Base-by-base conservation (phyloP, 768 basidiomycete species). In the Scleroderma bovista region DNA sequence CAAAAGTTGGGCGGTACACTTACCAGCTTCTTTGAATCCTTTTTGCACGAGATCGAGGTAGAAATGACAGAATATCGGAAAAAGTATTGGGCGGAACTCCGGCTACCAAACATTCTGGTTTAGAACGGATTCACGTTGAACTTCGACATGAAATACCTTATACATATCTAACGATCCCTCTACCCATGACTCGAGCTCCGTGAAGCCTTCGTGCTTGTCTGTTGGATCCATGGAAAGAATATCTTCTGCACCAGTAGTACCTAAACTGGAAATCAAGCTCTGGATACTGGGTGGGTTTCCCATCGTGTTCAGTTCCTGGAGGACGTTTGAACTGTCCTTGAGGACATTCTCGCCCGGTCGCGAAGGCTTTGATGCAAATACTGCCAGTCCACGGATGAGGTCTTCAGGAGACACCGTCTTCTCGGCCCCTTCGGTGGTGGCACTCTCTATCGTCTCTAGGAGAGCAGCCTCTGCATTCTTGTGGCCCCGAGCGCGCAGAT, bases 41-140 rank as follows among this genome's bases (percentile, higher is more conserved):
- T 85, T 83, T 58, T 93, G 86, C 42, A 98, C 83, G 44, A 99
- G 78, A 65, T 97, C 95, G 26, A 99, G 75, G 66, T 95, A 97
- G 64, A 97, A 97, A 68, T 99, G 93, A 44, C 89, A 92, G 64
- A 97, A 98, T 54, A 99, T 88, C 3, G 96, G 96, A 62, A 93
- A 96, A 15, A 96, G 70, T 32, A 99, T 86, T 40, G 91, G 93
- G 40, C 88, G 78, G 59, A 99, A 88, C 68, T 99, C 94, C 48
- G 92, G 91, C 88, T 98, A 47, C 8, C 17, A 7, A 46, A 26
- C 64, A 47, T n/a, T n/a, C n/a, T n/a, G n/a, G n/a, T 31, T 65
- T n/a, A 63, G 44, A 47, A 34, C n/a, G 38, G 47, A 22, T 24
- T 15, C 26, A 31, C 26, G 15, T 26, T 17, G 36, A 40, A 29